A percentile compares a stretch with the other conserved stretches of the same genome.
phyloP scores from a whole-genome alignment of 371 early-diverging fungal genomes.

The Dinochytrium kinnereticum region DNA sequence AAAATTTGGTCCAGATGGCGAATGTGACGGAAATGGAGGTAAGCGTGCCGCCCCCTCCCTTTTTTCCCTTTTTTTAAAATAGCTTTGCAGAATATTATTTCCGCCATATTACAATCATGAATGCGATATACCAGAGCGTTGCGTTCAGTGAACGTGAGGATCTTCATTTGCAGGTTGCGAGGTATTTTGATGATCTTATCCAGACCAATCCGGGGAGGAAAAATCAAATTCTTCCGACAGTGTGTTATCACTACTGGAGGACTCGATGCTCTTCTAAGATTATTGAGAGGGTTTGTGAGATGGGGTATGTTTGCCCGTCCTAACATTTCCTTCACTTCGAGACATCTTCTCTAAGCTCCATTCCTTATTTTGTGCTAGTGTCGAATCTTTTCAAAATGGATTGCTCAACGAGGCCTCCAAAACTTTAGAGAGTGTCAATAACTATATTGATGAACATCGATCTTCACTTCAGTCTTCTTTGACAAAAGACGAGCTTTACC shows the following conservation, averaged over 20 bases:
- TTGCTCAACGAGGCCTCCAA: not conserved
- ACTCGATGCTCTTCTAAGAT: not conserved
- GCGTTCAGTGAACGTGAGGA: not conserved
- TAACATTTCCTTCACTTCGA: not conserved
- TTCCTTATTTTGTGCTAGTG: not conserved
- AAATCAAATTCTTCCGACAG: not conserved
- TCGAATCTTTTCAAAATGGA: not conserved
- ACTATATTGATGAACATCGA: not conserved
- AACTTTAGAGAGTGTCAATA: not conserved
- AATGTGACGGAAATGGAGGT: too few species aligned
- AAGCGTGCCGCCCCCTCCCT: not conserved
- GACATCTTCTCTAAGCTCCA: not conserved
- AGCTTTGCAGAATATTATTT: conserved; percentile 1
- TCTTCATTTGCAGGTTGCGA: conserved; percentile 5
- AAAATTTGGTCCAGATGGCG: too few species aligned
- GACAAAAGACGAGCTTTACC: not conserved
- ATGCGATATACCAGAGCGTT: conserved; percentile 8
- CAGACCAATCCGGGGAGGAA: not conserved
- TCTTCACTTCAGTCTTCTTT: too few species aligned
- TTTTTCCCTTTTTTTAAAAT: too few species aligned
- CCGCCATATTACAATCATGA: conserved; percentile 14
- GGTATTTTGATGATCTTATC: not conserved
- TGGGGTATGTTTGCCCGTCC: not conserved
- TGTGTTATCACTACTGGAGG: not conserved
- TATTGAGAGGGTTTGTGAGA: not conserved